Base-by-base conservation (phyloP, 2,329 filamentous ascomycete genomes). In the Aspergillus glaucus region DNA sequence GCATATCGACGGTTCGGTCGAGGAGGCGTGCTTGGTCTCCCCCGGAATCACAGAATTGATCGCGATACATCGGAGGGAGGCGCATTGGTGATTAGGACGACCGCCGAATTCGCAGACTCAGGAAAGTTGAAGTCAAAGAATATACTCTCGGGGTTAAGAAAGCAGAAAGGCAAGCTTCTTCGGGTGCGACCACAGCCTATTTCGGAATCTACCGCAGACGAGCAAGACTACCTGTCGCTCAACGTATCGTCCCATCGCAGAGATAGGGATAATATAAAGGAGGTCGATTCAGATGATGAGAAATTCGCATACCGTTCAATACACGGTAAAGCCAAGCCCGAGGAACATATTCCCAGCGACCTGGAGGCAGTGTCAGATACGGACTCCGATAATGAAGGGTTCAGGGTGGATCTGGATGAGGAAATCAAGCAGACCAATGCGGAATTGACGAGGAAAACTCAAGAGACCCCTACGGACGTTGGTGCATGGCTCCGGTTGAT, bases 401-500 rank as follows among this genome's bases (percentile, higher is more conserved):
- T 68, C 21, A 64, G 65, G n/a, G 54, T 61, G 47, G 67, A 65
- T 32, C 55, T 64, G 7, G 70, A 75, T 44, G 71, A 76, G 26
- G 73, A 77, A 2, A 64, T 79, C 21, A 62, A 63, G 45, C 52
- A 62, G 28, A 63, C 55, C 17, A 68, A 73, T 50, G 61, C 85
- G 0, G 73, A 83, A 45, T 73, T 96, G 6, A 80, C 79, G 2
- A 79, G 78, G 10, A 76, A 66, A 26, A 82, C 89, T 30, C 82
- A 85, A 48, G 74, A 85, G 1, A 66, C 80, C 19, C 88, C 90
- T 1, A 66, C 76, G 5, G 80, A 94, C 59, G 74, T 87, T 17
- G 72, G 82, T 39, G 76, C 82, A 15, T 97, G 92, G 92, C 67
- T 94, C 14, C 76, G 80, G 34, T 75, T 96, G n/a, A 85, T 92